These are phyloP conservation scores for Fusarium staphyleae DNA, from an alignment of 2,329 filamentous ascomycete species.

Conservation along the genomic window DNA sequence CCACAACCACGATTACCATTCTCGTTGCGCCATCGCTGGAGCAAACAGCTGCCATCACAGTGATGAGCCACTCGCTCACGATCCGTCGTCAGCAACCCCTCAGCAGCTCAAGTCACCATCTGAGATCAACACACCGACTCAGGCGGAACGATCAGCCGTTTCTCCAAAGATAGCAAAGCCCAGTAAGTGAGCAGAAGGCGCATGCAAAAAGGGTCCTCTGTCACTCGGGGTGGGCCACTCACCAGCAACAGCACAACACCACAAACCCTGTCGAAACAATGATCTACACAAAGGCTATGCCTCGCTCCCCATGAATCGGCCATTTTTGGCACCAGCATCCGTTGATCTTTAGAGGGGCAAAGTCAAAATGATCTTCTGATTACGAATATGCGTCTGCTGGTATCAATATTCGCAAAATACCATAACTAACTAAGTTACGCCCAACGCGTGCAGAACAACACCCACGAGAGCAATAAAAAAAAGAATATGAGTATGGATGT, in stretches of 20 bases:
- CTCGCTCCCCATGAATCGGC: slow-evolving; percentile 11
- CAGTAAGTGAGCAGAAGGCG: neutral
- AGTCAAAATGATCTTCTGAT: slow-evolving; percentile 6
- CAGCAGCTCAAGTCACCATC: slow-evolving; percentile 13
- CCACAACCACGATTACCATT: slow-evolving; percentile 6
- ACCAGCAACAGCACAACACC: slow-evolving; percentile 27
- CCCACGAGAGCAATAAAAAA: neutral
- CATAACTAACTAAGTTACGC: too few relatives aligned
- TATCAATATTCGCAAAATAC: too few relatives aligned
- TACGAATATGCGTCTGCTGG: too few relatives aligned
- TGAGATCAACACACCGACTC: slow-evolving; percentile 32
- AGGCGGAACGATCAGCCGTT: slow-evolving; percentile 11
- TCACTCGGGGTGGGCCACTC: slow-evolving; percentile 25
- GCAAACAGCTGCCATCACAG: too few relatives aligned
- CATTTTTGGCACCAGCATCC: neutral
- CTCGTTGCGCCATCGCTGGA: neutral
- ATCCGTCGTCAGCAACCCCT: slow-evolving; percentile 23
- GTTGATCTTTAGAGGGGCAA: slow-evolving; percentile 3
- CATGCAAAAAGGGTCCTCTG: slow-evolving; percentile 19
- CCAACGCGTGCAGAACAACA: too few relatives aligned
- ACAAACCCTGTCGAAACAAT: too few relatives aligned
- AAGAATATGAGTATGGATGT: neutral
- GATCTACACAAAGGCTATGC: slow-evolving; percentile 26
- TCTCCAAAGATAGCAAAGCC: slow-evolving; percentile 11
- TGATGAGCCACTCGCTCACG: slow-evolving; percentile 1